Conservation (phyloP, 306 rosid species). For the Pachyrhizus erosus region DNA sequence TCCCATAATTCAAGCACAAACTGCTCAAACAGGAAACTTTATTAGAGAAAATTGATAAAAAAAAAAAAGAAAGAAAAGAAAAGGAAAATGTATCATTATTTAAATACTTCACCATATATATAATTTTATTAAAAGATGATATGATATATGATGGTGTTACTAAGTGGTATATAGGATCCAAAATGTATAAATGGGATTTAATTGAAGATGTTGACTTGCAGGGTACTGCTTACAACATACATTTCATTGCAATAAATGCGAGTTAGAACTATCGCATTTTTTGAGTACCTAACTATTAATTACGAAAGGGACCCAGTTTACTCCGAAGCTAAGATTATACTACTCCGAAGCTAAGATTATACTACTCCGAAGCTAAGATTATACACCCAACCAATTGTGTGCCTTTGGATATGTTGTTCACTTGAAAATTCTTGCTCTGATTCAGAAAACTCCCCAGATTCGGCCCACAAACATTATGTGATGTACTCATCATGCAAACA, state of each 20-base stretch:
- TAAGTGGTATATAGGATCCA: background rate
- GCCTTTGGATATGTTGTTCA: background rate
- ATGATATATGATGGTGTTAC: too few species aligned
- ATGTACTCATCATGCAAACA: background rate
- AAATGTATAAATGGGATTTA: background rate
- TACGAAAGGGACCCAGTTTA: slow-evolving; percentile 29
- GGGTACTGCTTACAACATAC: slow-evolving; percentile 1
- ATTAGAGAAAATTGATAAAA: background rate
- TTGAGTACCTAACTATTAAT: slow-evolving; percentile 44
- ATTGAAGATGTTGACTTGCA: slow-evolving; percentile 41
- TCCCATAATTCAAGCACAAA: background rate
- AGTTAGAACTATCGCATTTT: slow-evolving; percentile 31
- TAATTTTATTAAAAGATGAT: background rate
- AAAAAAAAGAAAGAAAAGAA: background rate
- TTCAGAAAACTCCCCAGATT: background rate
- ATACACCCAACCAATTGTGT: background rate
- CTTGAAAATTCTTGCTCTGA: background rate
- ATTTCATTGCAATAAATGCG: slow-evolving; percentile 40
- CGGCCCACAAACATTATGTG: background rate
- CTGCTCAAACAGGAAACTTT: background rate
- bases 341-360: too few species aligned
- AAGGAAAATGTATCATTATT: too few species aligned
- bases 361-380: slow-evolving; percentile 31
- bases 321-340: slow-evolving; percentile 20
- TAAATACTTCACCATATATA: too few species aligned